These are phyloP conservation scores for Allium sativum DNA, from an alignment of 106 monocot species.

Conservation along the genomic window DNA sequence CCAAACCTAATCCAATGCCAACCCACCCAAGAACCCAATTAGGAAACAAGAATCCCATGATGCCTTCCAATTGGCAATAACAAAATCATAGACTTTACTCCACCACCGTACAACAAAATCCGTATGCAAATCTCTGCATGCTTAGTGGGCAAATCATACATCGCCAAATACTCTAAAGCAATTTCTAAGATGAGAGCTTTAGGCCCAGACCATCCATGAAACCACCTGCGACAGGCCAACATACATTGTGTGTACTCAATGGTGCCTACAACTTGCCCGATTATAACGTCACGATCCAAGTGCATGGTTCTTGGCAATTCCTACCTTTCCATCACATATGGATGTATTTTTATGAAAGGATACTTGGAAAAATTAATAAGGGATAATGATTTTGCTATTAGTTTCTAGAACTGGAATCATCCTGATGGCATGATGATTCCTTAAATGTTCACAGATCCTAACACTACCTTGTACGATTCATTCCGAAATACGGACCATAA, in stretches of 20 bases:
- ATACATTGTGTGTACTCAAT: slow-evolving; percentile 31
- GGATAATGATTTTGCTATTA: too few relatives aligned
- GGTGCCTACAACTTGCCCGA: slow-evolving; percentile 15
- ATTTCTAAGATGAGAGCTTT: neutral
- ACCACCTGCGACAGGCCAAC: slow-evolving; percentile 22
- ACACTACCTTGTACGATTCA: neutral
- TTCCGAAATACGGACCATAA: neutral
- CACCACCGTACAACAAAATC: neutral
- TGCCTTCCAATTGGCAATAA: neutral
- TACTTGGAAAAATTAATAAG: too few relatives aligned
- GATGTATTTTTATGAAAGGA: too few relatives aligned
- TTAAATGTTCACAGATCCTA: too few relatives aligned
- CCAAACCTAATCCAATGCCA: neutral
- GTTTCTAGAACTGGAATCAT: too few relatives aligned
- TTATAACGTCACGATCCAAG: neutral
- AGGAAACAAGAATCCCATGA: neutral
- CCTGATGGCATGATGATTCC: too few relatives aligned
- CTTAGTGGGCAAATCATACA: neutral
- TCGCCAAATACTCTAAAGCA: slow-evolving; percentile 2
- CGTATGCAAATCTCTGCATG: slow-evolving; percentile 18
- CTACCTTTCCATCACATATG: neutral
- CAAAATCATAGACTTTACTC: neutral
- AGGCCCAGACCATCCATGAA: slow-evolving; percentile 13
- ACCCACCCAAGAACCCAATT: neutral
- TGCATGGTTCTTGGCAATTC: slow-evolving; percentile 6